These are phyloP conservation scores for Priceomyces medius DNA, from an alignment of 805 yeast genomes.

Conservation along the genomic window DNA sequence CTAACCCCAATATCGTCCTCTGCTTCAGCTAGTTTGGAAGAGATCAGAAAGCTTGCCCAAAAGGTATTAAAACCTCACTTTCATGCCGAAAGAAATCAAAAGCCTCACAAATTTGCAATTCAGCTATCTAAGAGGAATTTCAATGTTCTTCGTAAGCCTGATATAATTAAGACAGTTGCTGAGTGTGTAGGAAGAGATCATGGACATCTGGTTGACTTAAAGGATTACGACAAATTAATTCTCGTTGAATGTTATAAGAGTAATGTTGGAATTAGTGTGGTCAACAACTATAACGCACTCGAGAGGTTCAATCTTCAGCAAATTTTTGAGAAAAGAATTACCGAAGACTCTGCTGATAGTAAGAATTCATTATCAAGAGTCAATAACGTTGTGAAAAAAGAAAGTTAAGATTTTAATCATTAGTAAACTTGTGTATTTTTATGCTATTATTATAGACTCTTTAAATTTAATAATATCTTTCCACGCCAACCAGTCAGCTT, in stretches of 20 bases:
- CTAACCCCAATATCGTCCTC: slow-evolving; percentile 78
- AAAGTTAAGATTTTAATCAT: not conserved
- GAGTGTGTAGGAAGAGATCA: slow-evolving; percentile 65
- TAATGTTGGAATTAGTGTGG: slow-evolving; percentile 84
- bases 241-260: slow-evolving; percentile 87
- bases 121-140: slow-evolving; percentile 79
- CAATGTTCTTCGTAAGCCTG: slow-evolving; percentile 66
- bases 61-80: slow-evolving; percentile 68
- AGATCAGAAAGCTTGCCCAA: slow-evolving; percentile 57
- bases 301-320: slow-evolving; percentile 80
- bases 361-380: not conserved
- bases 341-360: not conserved
- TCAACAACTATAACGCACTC: slow-evolving; percentile 58
- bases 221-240: slow-evolving; percentile 72
- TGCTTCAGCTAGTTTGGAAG: slow-evolving; percentile 68
- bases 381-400: not conserved
- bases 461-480: slow-evolving; percentile 44
- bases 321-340: slow-evolving; percentile 53
- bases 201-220: slow-evolving; percentile 78
- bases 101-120: slow-evolving; percentile 66
- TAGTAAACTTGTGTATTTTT: not conserved
- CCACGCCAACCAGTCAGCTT: slow-evolving; percentile 93
- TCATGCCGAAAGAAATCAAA: slow-evolving; percentile 44
- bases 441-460: slow-evolving; percentile 8
- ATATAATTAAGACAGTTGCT: slow-evolving; percentile 73